These are phyloP conservation scores for Blastobotrys terrestris DNA, from an alignment of 805 yeast species.

Conservation along the genomic window DNA sequence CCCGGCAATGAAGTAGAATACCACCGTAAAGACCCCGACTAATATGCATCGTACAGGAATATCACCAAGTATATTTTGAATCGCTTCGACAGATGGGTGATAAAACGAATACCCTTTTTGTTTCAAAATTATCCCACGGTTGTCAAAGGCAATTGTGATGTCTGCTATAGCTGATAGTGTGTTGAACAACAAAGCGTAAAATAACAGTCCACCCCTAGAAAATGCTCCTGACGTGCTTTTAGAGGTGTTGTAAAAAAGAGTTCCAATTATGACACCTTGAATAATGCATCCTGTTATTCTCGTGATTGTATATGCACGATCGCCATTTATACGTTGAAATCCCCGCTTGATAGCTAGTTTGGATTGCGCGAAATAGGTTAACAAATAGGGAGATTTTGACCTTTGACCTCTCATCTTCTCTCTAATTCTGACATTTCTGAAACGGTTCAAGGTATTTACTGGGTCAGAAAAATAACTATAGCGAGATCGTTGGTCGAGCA, in stretches of 20 bases:
- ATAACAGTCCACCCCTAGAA: conserved; percentile 57
- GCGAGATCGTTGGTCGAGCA: conserved; percentile 41
- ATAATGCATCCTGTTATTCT: conserved; percentile 42
- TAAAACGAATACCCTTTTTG: conserved; percentile 68
- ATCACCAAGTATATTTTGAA: conserved; percentile 54
- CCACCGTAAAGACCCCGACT: conserved; percentile 40
- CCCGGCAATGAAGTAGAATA: conserved; percentile 52
- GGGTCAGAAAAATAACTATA: conserved; percentile 28
- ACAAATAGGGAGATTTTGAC: conserved; percentile 38
- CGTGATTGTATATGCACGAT: conserved; percentile 44
- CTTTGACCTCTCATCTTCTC: conserved; percentile 37
- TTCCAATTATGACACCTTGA: conserved; percentile 56
- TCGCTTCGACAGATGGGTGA: conserved; percentile 67
- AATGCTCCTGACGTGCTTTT: conserved; percentile 50
- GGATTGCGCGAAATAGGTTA: conserved; percentile 44
- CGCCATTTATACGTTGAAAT: conserved; percentile 51
- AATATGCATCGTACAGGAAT: conserved; percentile 54
- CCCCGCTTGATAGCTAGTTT: conserved; percentile 44
- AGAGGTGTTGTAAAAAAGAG: conserved; percentile 52
- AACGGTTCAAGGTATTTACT: conserved; percentile 30
- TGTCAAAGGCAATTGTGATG: conserved; percentile 40
- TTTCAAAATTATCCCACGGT: conserved; percentile 58
- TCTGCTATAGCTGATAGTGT: conserved; percentile 57
- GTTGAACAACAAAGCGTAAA: conserved; percentile 54
- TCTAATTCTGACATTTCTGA: conserved; percentile 33